Evolutionary conservation across 352 stramenopile species (phyloP).

Genomic region (Phytopythium helicoides): DNA sequence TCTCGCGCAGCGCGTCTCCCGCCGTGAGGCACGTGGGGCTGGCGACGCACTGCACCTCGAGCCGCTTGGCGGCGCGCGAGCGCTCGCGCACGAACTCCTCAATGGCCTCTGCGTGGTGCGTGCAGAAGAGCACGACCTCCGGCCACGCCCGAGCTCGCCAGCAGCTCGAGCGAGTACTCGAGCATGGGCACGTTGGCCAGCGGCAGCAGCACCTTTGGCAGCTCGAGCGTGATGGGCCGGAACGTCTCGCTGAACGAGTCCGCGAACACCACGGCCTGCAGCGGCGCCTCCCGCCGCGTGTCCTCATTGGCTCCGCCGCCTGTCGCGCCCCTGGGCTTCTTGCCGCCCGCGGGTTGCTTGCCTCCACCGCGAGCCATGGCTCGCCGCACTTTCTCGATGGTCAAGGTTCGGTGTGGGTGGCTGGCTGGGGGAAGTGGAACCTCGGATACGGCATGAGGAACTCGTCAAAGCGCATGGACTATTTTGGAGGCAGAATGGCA

Average conservation of each 20-base stretch:
- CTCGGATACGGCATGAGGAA: conserved; percentile 7
- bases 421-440: not conserved
- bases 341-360: conserved; percentile 13
- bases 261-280: conserved; percentile 97
- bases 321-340: conserved; percentile 10
- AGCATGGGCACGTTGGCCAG: conserved; percentile 97
- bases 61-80: conserved; percentile 51
- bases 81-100: conserved; percentile 77
- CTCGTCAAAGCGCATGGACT: not conserved
- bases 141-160: conserved; percentile 92
- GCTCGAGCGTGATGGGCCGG: conserved; percentile 85
- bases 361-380: conserved; percentile 21
- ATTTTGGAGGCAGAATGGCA: no score
- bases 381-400: not conserved
- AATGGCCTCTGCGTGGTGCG: conserved; percentile 81
- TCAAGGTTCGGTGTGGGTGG: not conserved
- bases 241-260: conserved; percentile 95
- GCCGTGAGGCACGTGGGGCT: conserved; percentile 87
- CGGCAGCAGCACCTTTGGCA: conserved; percentile 94
- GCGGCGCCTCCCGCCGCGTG: conserved; percentile 87
- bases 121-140: conserved; percentile 96
- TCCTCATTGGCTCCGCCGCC: conserved; percentile 44
- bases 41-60: conserved; percentile 69
- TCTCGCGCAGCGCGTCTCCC: conserved; percentile 94
- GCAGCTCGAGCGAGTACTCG: conserved; percentile 97